Base-by-base conservation (phyloP, 78 protist species). In the Pigoraptor vietnamica region DNA sequence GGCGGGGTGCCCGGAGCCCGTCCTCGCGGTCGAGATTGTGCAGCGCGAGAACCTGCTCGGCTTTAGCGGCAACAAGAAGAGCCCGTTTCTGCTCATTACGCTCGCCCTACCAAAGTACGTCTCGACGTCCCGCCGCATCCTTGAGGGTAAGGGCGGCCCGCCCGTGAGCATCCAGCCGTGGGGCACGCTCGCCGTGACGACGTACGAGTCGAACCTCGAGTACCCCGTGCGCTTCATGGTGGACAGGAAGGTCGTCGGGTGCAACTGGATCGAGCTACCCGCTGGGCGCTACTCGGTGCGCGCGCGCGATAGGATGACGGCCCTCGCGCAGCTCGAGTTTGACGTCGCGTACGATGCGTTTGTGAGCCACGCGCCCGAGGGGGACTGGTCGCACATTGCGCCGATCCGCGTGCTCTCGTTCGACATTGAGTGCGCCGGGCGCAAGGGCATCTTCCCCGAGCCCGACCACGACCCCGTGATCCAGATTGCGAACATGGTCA, bases 381-480 rank as follows among this genome's bases (percentile, higher is more conserved):
- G 92, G 25, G 95, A 94, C 38, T 95, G 84, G 87, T 37, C 84
- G 39, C 1, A 88, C 82, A 88, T 98, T 36, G 99, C 99, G 33
- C 99, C 99, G 23, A 86, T 98, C 88, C 96, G 99, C 86, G 95
- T 98, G 33, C 92, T 99, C 55, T 92, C 97, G 36, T 98, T 98
- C 82, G 97, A 99, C 90, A 99, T 99, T 40, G 99, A 99, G 95
- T 99, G 99, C 90, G 95, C 97, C 2, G 99, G 99, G 24, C 92
- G 98, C 33, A 94, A 95, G 55, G 99, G 99, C 19, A 25, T 90
- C 89, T 99, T 99, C 93, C 99, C 99, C 6, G 99, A 98, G 2
- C 95, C 99, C 25, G 98, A 98, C 24, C 29, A 92, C 24, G 99
- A 99, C 95, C 97, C 98, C 14, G 99, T 99, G 56, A 99, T 99